Evolutionary conservation across 495 filamentous ascomycete species (phyloP).

Genomic region (Penicillium cataractarum): DNA sequence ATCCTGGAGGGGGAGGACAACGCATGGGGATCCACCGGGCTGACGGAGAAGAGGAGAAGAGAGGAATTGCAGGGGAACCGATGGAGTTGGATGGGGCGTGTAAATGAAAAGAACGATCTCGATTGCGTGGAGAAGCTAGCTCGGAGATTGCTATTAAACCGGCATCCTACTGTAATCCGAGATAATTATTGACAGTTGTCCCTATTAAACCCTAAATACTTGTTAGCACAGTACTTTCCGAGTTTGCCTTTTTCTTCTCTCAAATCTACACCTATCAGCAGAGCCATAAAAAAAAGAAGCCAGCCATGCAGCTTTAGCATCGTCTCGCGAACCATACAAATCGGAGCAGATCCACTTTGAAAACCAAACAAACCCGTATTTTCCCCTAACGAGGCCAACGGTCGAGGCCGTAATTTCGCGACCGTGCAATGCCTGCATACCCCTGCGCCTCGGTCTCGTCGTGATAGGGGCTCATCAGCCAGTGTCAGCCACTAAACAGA

Average conservation of each 20-base stretch:
- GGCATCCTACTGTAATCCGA: no score
- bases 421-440: conserved; percentile 12
- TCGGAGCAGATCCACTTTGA: neutral
- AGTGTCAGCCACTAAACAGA: no score
- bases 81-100: neutral
- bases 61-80: conserved; percentile 4
- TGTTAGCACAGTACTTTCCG: no score
- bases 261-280: neutral
- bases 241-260: neutral
- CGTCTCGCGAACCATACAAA: neutral
- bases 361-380: neutral
- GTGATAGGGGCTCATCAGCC: conserved; percentile 20
- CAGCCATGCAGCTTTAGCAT: neutral
- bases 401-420: conserved; percentile 1
- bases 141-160: no score
- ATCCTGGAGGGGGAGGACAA: neutral
- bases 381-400: neutral
- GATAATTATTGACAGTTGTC: neutral
- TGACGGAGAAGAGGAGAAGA: neutral
- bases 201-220: neutral
- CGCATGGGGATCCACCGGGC: conserved; percentile 5
- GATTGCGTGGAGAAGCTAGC: no score
- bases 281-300: neutral
- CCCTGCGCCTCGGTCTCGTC: conserved; percentile 18
- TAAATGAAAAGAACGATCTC: no score